Evolutionary conservation across 257 asterid species (phyloP).

Genomic region (Knoxia roxburghii): DNA sequence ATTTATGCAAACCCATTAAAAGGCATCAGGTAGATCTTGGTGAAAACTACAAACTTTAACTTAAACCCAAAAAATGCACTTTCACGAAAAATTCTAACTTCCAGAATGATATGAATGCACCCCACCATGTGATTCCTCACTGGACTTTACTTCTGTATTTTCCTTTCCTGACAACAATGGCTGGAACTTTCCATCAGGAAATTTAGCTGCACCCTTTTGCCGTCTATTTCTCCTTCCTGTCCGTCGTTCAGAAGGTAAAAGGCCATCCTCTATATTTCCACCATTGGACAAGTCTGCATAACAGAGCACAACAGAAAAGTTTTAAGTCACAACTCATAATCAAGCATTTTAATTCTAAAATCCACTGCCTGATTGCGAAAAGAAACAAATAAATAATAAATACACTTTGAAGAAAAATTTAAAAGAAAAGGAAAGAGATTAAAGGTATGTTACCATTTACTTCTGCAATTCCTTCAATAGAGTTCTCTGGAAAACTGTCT

Average conservation of each 20-base stretch:
- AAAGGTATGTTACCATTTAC: constrained; percentile 32
- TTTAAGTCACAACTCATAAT: neutral
- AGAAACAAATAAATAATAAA: neutral
- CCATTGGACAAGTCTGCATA: constrained; percentile 43
- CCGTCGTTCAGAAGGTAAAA: constrained; percentile 45
- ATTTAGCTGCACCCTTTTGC: constrained; percentile 42
- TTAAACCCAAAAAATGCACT: neutral
- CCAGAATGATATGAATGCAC: constrained; percentile 25
- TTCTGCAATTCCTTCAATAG: constrained; percentile 31
- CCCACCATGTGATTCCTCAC: constrained; percentile 40
- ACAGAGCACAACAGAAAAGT: constrained; percentile 9
- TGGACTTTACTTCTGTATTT: constrained; percentile 35
- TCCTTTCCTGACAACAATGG: constrained; percentile 43
- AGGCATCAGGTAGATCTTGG: no score
- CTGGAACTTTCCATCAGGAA: constrained; percentile 40
- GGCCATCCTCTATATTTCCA: constrained; percentile 40
- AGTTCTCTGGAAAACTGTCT: constrained; percentile 31
- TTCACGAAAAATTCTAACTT: neutral
- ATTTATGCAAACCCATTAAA: no score
- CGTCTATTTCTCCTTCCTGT: constrained; percentile 71
- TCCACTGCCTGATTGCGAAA: neutral
- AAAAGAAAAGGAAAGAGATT: neutral
- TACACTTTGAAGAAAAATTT: neutral
- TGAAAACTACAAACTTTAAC: neutral
- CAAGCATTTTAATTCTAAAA: constrained; percentile 1